Evolutionary conservation across 768 basidiomycete species (phyloP).

Genomic region (Jaapia argillacea): DNA sequence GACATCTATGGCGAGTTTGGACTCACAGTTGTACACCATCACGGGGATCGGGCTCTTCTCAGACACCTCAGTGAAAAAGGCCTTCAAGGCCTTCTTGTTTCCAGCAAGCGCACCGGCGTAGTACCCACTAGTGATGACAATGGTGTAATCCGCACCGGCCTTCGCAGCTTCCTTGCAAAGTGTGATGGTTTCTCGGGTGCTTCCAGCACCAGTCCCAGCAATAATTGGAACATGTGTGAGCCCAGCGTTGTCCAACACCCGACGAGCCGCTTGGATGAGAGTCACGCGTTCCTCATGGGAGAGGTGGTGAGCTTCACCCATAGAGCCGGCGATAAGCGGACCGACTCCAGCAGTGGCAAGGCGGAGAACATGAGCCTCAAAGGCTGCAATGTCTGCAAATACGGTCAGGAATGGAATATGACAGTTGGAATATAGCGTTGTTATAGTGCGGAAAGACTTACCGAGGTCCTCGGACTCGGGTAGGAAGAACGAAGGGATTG

Average conservation of each 20-base stretch:
- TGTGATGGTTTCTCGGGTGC: constrained; percentile 75
- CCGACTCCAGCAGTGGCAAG: constrained; percentile 59
- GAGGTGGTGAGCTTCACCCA: constrained; percentile 79
- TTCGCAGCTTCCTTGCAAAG: constrained; percentile 68
- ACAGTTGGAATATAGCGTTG: constrained; percentile 39
- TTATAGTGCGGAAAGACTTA: constrained; percentile 38
- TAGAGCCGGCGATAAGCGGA: constrained; percentile 69
- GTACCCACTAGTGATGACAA: constrained; percentile 83
- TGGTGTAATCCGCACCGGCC: constrained; percentile 80
- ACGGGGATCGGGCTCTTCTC: constrained; percentile 80
- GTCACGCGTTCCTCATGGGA: constrained; percentile 54
- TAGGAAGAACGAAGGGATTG: constrained; percentile 81
- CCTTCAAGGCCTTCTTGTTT: constrained; percentile 61
- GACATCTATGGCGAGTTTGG: background rate
- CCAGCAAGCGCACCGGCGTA: constrained; percentile 66
- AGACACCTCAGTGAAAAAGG: constrained; percentile 68
- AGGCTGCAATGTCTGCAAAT: constrained; percentile 49
- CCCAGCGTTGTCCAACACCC: constrained; percentile 59
- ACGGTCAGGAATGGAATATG: no score
- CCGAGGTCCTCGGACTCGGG: constrained; percentile 74
- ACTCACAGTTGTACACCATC: constrained; percentile 80
- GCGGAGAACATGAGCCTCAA: constrained; percentile 56
- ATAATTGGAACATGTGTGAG: constrained; percentile 55
- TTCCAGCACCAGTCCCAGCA: constrained; percentile 75
- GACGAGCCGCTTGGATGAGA: constrained; percentile 58